phyloP scores from a whole-genome alignment of 306 rosid genomes.

The Rosa lucieae region DNA sequence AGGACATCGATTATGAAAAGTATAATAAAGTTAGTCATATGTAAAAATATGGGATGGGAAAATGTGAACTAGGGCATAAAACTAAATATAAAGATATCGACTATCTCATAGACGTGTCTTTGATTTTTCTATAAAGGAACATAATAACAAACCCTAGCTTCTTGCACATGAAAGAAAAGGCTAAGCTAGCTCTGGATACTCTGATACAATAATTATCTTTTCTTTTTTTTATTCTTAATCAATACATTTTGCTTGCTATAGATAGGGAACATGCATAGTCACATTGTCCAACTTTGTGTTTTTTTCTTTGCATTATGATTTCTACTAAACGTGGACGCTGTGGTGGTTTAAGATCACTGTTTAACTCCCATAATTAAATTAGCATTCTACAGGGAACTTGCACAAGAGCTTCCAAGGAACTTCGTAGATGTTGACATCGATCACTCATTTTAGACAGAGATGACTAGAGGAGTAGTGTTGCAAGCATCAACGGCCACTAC shows the following conservation, averaged over 20 bases:
- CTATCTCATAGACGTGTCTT: background rate
- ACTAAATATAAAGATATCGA: background rate
- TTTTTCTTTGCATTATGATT: background rate
- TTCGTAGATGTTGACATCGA: constrained; percentile 2
- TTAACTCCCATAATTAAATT: background rate
- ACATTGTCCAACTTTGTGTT: background rate
- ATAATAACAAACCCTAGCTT: background rate
- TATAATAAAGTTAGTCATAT: too few relatives aligned
- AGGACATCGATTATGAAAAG: too few relatives aligned
- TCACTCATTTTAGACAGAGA: background rate
- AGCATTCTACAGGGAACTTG: background rate
- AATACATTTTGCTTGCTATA: background rate
- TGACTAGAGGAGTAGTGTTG: constrained; percentile 7
- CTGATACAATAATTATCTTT: background rate
- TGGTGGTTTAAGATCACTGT: background rate
- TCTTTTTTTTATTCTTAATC: background rate
- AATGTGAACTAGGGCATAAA: background rate
- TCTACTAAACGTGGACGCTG: too few relatives aligned
- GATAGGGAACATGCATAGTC: background rate
- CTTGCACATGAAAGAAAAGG: constrained; percentile 9
- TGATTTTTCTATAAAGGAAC: background rate
- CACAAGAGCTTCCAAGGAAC: constrained; percentile 11
- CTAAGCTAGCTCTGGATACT: background rate
- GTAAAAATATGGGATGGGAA: background rate
- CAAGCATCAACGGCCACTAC: constrained; percentile 34